A percentile compares a stretch with the other conserved stretches of the same genome.
phyloP scores from a whole-genome alignment of 1,284 basidiomycete species.

The Melanopsichium pennsylvanicum region DNA sequence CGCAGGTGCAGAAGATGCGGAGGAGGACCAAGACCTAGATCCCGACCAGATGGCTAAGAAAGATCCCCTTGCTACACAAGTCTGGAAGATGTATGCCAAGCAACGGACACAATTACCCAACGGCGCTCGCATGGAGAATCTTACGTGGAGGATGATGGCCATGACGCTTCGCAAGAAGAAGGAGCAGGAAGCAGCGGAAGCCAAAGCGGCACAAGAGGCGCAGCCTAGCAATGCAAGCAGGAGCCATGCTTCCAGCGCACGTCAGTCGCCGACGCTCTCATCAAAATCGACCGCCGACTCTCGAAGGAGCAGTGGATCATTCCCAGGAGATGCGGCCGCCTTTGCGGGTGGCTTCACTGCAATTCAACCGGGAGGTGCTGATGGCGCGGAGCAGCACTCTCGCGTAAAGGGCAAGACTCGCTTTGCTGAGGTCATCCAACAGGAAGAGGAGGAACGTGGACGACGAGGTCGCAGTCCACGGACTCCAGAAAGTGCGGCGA shows the following conservation, averaged over 20 bases:
- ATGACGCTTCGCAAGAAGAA: slow-evolving; percentile 85
- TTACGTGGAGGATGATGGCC: slow-evolving; percentile 98
- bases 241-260: slow-evolving; percentile 36
- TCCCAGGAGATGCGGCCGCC: slow-evolving; percentile 11
- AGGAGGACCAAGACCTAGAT: slow-evolving; percentile 41
- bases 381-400: neutral
- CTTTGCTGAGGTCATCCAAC: slow-evolving; percentile 67
- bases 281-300: slow-evolving; percentile 25
- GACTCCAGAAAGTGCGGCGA: slow-evolving; percentile 53
- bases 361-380: slow-evolving; percentile 15
- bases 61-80: slow-evolving; percentile 90
- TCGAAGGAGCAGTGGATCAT: slow-evolving; percentile 47
- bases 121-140: slow-evolving; percentile 93
- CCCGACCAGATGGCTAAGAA: slow-evolving; percentile 69
- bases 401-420: slow-evolving; percentile 67
- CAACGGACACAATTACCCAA: slow-evolving; percentile 87
- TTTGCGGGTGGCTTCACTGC: slow-evolving; percentile 31
- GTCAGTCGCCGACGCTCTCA: slow-evolving; percentile 34
- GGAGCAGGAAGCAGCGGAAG: slow-evolving; percentile 55
- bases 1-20: slow-evolving; percentile 44
- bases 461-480: slow-evolving; percentile 51
- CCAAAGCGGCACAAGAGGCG: slow-evolving; percentile 23
- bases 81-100: slow-evolving; percentile 95
- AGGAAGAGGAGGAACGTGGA: slow-evolving; percentile 55
- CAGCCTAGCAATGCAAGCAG: slow-evolving; percentile 23